phyloP scores from a whole-genome alignment of 1,284 basidiomycete species.

The Pseudozyma sp. region DNA sequence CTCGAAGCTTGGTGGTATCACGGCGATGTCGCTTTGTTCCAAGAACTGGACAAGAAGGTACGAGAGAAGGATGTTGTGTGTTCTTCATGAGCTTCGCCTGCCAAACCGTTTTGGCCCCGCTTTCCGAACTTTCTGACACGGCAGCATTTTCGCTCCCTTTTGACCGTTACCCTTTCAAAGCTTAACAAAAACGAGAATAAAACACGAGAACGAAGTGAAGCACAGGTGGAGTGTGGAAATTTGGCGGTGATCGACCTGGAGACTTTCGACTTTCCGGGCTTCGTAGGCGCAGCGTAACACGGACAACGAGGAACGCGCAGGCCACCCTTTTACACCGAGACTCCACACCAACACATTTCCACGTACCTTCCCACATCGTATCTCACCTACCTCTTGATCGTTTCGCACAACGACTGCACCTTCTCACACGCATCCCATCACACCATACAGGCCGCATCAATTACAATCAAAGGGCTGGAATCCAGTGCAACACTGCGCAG shows the following conservation, averaged over 20 bases:
- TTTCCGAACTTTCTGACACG: constrained; percentile 1
- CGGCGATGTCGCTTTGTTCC: no score
- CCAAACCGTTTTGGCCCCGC: no score
- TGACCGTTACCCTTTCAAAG: neutral
- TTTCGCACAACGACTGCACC: neutral
- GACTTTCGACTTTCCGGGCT: neutral
- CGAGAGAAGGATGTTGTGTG: neutral
- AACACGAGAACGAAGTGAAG: neutral
- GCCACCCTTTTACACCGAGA: constrained; percentile 5
- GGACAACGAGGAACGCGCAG: constrained; percentile 22
- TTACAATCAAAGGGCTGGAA: no score
- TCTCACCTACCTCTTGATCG: neutral
- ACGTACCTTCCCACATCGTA: neutral
- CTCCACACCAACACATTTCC: constrained; percentile 13
- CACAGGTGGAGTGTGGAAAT: constrained; percentile 7
- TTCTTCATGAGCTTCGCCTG: neutral
- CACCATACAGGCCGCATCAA: no score
- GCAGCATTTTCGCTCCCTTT: neutral
- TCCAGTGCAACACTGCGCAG: no score
- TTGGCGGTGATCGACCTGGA: constrained; percentile 22
- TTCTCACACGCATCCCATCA: no score
- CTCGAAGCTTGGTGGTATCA: no score
- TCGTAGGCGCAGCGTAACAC: constrained; percentile 10
- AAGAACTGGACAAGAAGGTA: neutral
- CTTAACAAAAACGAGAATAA: neutral